phyloP scores from a whole-genome alignment of 495 filamentous ascomycete genomes.

The Aspergillus hancockii region DNA sequence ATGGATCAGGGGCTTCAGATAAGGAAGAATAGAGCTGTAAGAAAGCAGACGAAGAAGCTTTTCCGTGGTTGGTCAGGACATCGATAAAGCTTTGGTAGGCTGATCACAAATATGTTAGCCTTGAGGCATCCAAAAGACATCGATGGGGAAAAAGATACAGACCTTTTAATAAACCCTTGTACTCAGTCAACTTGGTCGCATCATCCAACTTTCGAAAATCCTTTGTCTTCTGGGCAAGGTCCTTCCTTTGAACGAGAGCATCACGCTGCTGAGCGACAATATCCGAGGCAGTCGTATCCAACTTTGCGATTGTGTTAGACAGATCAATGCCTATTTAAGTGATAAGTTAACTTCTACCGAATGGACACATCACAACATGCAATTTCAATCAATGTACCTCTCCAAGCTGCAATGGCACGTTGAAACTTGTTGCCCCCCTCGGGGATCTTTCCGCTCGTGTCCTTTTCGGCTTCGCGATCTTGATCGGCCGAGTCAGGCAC shows the following conservation, averaged over 20 bases:
- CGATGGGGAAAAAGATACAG: slow-evolving; percentile 15
- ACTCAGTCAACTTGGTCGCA: slow-evolving; percentile 78
- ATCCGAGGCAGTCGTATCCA: slow-evolving; percentile 90
- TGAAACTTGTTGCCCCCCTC: slow-evolving; percentile 89
- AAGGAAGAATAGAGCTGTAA: slow-evolving; percentile 88
- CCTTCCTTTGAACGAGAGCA: slow-evolving; percentile 89
- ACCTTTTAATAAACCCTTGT: slow-evolving; percentile 89
- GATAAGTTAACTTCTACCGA: slow-evolving; percentile 29
- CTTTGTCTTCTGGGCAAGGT: slow-evolving; percentile 97
- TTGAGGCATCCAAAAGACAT: neutral
- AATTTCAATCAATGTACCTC: slow-evolving; percentile 60
- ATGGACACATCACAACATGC: neutral
- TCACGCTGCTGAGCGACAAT: slow-evolving; percentile 91
- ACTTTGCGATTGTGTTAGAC: slow-evolving; percentile 76
- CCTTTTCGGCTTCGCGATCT: slow-evolving; percentile 29
- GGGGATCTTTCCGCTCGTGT: slow-evolving; percentile 31
- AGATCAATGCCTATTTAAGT: slow-evolving; percentile 75
- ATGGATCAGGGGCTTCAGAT: slow-evolving; percentile 95
- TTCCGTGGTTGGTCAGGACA: slow-evolving; percentile 89
- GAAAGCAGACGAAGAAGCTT: slow-evolving; percentile 87
- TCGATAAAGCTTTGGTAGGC: slow-evolving; percentile 98
- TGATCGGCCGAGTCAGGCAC: slow-evolving; percentile 36
- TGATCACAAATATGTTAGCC: slow-evolving; percentile 28
- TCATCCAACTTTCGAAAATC: slow-evolving; percentile 97
- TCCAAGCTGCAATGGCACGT: slow-evolving; percentile 91